Evolutionary conservation across 2,329 filamentous ascomycete genomes (phyloP).

Genomic region (Cladophialophora bantiana): DNA sequence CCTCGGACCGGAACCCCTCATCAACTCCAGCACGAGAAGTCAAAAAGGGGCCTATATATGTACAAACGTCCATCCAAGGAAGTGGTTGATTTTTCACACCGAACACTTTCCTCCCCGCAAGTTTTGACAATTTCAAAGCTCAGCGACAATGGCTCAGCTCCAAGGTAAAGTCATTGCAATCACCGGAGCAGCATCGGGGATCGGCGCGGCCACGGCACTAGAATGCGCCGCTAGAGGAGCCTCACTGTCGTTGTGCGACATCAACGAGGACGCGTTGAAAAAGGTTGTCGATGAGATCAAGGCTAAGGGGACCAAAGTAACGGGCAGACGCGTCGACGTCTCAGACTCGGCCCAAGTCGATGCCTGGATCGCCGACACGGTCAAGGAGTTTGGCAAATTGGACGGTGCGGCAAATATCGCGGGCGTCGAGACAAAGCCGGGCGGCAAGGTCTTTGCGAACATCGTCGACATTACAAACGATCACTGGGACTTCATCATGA

Average conservation of each 20-base stretch:
- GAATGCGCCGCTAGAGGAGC: slow-evolving; percentile 56
- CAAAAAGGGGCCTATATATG: neutral
- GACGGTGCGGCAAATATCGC: slow-evolving; percentile 40
- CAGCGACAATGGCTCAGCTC: slow-evolving; percentile 42
- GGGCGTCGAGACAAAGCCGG: slow-evolving; percentile 44
- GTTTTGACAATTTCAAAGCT: neutral
- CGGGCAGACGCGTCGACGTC: slow-evolving; percentile 31
- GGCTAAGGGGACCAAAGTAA: slow-evolving; percentile 26
- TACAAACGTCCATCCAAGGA: neutral
- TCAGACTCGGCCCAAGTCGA: slow-evolving; percentile 28
- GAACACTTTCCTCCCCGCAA: neutral
- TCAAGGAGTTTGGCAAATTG: slow-evolving; percentile 36
- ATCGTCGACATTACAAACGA: slow-evolving; percentile 48
- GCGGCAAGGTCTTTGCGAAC: slow-evolving; percentile 54
- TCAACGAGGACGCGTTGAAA: slow-evolving; percentile 49
- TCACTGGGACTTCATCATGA: slow-evolving; percentile 53
- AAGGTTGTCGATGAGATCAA: slow-evolving; percentile 26
- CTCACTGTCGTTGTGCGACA: slow-evolving; percentile 57
- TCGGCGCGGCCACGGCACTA: slow-evolving; percentile 57
- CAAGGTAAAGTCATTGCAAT: slow-evolving; percentile 57
- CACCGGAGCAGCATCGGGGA: slow-evolving; percentile 59
- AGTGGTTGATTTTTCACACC: neutral
- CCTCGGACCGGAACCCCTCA: slow-evolving; percentile 3
- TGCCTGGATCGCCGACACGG: slow-evolving; percentile 34
- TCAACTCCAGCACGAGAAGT: neutral